Conservation (phyloP, 2,329 filamentous ascomycete genomes). For the Alternaria sp. region DNA sequence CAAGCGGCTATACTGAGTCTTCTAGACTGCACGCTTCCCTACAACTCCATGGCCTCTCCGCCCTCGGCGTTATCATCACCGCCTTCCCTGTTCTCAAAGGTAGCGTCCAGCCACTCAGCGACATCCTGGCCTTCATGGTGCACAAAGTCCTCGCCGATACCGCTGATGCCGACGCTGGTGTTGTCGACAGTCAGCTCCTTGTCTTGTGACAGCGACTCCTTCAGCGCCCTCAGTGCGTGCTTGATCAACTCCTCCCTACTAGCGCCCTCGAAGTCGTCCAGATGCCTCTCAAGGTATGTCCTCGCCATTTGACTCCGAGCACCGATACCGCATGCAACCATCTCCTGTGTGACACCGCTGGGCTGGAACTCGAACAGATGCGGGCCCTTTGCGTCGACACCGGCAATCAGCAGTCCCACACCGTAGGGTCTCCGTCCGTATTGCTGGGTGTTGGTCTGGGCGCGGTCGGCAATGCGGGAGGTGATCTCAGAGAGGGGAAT, state of each 20-base stretch:
- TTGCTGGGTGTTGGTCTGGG: conserved; percentile 96
- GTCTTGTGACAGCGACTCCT: conserved; percentile 95
- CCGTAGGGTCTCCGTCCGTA: conserved; percentile 97
- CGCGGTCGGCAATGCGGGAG: conserved; percentile 90
- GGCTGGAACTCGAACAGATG: conserved; percentile 99
- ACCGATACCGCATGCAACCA: conserved; percentile 94
- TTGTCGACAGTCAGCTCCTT: conserved; percentile 98
- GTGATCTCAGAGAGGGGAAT: conserved; percentile 91
- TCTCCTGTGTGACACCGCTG: conserved; percentile 94
- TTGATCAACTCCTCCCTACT: conserved; percentile 84
- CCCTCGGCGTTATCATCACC: conserved; percentile 45
- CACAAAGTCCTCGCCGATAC: conserved; percentile 80
- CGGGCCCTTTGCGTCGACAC: conserved; percentile 90
- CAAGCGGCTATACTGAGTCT: neutral
- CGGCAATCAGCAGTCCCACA: conserved; percentile 89
- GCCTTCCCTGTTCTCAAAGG: conserved; percentile 55
- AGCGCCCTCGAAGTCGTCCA: conserved; percentile 80
- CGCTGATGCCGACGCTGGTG: conserved; percentile 87
- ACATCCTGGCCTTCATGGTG: conserved; percentile 90
- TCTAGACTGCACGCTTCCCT: neutral
- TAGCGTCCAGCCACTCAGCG: conserved; percentile 81
- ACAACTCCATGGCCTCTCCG: conserved; percentile 59
- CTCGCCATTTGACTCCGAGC: conserved; percentile 96
- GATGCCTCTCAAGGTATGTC: conserved; percentile 92
- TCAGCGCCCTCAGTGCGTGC: conserved; percentile 88